Evolutionary conservation across 805 yeast species (phyloP).

Genomic region (Wickerhamomyces kurtzmanii): DNA sequence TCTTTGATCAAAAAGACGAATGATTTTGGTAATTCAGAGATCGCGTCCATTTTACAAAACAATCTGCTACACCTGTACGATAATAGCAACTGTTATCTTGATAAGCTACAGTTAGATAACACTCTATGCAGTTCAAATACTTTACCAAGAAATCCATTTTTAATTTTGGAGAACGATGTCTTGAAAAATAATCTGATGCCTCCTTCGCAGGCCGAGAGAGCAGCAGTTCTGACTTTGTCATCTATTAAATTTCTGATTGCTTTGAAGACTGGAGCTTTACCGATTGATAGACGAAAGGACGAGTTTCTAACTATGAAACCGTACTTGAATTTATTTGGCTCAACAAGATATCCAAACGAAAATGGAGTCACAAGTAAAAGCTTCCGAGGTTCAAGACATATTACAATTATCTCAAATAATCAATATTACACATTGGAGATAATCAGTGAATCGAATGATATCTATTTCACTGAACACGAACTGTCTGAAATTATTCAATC

Average conservation of each 20-base stretch:
- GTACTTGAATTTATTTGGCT: slow-evolving; percentile 57
- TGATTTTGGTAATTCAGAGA: slow-evolving; percentile 31
- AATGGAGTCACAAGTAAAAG: slow-evolving; percentile 69
- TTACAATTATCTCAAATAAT: slow-evolving; percentile 67
- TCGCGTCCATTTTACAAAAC: slow-evolving; percentile 37
- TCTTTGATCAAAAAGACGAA: slow-evolving; percentile 33
- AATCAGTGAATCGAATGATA: slow-evolving; percentile 53
- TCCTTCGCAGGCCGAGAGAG: slow-evolving; percentile 58
- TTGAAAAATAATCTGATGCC: slow-evolving; percentile 38
- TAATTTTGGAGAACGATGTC: slow-evolving; percentile 69
- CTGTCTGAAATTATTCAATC: slow-evolving; percentile 55
- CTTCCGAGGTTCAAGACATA: slow-evolving; percentile 56
- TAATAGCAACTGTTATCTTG: slow-evolving; percentile 41
- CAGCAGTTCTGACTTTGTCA: slow-evolving; percentile 57
- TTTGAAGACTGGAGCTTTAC: slow-evolving; percentile 40
- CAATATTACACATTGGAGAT: slow-evolving; percentile 88
- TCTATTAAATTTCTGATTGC: slow-evolving; percentile 57
- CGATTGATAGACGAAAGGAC: slow-evolving; percentile 48
- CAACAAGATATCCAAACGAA: slow-evolving; percentile 45
- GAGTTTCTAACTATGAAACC: slow-evolving; percentile 50
- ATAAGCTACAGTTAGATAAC: slow-evolving; percentile 31
- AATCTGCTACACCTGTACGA: slow-evolving; percentile 40
- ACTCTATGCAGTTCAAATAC: slow-evolving; percentile 28
- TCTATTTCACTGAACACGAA: slow-evolving; percentile 58
- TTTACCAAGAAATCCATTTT: slow-evolving; percentile 70